Conservation (phyloP, 2,329 filamentous ascomycete species). For the Leptographium galeiforme region DNA sequence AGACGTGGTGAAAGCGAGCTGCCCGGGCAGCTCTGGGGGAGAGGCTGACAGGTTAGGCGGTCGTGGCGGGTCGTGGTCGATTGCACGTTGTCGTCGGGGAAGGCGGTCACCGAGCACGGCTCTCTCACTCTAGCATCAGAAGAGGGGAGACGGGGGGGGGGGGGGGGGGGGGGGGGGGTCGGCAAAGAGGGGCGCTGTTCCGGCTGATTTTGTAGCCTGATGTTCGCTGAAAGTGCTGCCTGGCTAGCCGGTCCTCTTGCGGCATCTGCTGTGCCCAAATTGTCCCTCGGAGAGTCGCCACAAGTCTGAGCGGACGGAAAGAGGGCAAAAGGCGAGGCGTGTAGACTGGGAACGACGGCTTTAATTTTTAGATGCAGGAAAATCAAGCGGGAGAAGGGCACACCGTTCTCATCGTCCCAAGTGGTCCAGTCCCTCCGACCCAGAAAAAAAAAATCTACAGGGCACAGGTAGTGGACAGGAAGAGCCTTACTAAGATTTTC, state of each 20-base stretch:
- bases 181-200: not conserved
- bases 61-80: not conserved
- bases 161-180: not conserved
- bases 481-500: not conserved
- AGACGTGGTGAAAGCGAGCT: constrained; percentile 60
- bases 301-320: not conserved
- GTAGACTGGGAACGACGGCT: no score
- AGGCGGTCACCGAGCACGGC: not conserved
- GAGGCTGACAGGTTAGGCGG: constrained; percentile 3
- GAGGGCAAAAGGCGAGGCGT: not conserved
- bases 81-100: not conserved
- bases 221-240: not conserved
- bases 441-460: not conserved
- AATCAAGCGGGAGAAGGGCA: not conserved
- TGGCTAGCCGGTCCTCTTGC: not conserved
- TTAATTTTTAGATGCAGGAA: not conserved
- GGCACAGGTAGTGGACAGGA: not conserved
- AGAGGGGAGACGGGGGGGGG: not conserved
- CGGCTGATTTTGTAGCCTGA: not conserved
- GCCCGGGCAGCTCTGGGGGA: constrained; percentile 43
- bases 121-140: not conserved
- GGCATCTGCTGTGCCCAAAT: no score
- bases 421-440: not conserved
- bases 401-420: not conserved
- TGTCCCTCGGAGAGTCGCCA: no score